Percentiles rank a stretch among this genome's conserved stretches.
These are phyloP conservation scores for Basidioascus undulatus DNA, from an alignment of 768 basidiomycete species.

Conservation along the genomic window DNA sequence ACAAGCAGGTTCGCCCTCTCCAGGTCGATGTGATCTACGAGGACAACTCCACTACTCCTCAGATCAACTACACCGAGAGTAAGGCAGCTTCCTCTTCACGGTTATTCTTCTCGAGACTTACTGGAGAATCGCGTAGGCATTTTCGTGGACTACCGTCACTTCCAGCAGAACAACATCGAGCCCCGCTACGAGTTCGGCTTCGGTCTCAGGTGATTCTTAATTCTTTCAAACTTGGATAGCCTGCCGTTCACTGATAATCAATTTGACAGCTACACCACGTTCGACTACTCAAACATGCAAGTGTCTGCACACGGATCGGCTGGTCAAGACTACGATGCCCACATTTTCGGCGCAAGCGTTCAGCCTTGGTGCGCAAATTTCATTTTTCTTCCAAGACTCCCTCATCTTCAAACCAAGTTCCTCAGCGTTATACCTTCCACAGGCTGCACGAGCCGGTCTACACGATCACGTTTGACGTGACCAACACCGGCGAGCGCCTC, in stretches of 20 bases:
- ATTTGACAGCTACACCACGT: constrained; percentile 8
- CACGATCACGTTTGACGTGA: constrained; percentile 5
- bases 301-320: background rate
- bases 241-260: background rate
- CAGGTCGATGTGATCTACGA: background rate
- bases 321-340: background rate
- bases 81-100: too few species aligned
- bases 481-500: constrained; percentile 5
- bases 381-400: constrained; percentile 3
- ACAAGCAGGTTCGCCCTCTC: background rate
- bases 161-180: constrained; percentile 7
- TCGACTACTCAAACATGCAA: constrained; percentile 11
- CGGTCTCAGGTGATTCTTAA: background rate
- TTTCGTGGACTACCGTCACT: constrained; percentile 16
- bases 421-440: background rate
- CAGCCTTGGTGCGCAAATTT: background rate
- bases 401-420: too few species aligned
- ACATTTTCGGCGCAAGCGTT: constrained; percentile 6
- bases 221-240: constrained; percentile 7
- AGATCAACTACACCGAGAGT: constrained; percentile 13
- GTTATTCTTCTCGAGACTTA: too few species aligned
- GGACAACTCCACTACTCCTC: background rate
- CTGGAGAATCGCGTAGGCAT: too few species aligned
- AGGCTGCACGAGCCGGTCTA: constrained; percentile 2
- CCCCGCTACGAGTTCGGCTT: too few species aligned